Percentiles rank a stretch among this genome's conserved stretches.
These are phyloP conservation scores for Inga leiocalycina DNA, from an alignment of 306 rosid genomes.

Conservation along the genomic window DNA sequence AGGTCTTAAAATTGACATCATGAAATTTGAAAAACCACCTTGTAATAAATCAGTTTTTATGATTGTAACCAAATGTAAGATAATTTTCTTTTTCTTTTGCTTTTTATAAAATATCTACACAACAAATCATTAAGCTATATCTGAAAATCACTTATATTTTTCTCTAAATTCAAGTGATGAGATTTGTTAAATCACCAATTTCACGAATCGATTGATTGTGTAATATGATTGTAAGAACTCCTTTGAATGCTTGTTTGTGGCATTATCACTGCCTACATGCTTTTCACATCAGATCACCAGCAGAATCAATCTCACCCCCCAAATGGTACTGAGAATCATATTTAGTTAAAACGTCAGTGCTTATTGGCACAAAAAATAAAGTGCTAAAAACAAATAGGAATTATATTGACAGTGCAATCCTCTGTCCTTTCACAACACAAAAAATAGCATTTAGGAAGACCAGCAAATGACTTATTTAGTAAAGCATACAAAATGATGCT, in stretches of 20 bases:
- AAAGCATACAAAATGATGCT: not conserved
- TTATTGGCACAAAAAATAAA: conserved; percentile 21
- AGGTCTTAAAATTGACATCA: too few species aligned
- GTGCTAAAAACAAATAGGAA: conserved; percentile 3
- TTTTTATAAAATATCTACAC: not conserved
- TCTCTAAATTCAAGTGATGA: not conserved
- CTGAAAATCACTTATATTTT: too few species aligned
- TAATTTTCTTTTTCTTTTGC: too few species aligned
- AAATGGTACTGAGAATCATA: not conserved
- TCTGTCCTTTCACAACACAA: not conserved
- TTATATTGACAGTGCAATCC: conserved; percentile 12
- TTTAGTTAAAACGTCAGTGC: not conserved
- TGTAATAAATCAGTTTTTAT: not conserved
- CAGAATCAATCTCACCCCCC: not conserved
- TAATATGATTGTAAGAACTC: too few species aligned
- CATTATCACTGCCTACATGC: not conserved
- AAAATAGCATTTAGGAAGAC: not conserved
- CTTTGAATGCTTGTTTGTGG: not conserved
- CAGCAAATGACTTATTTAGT: not conserved
- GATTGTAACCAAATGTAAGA: not conserved
- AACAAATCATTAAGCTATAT: not conserved
- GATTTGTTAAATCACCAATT: too few species aligned
- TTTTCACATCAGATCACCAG: not conserved
- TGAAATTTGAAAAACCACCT: not conserved
- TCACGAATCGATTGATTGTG: too few species aligned